Conservation (phyloP, 1,284 basidiomycete species). For the Cerioporus squamosus region DNA sequence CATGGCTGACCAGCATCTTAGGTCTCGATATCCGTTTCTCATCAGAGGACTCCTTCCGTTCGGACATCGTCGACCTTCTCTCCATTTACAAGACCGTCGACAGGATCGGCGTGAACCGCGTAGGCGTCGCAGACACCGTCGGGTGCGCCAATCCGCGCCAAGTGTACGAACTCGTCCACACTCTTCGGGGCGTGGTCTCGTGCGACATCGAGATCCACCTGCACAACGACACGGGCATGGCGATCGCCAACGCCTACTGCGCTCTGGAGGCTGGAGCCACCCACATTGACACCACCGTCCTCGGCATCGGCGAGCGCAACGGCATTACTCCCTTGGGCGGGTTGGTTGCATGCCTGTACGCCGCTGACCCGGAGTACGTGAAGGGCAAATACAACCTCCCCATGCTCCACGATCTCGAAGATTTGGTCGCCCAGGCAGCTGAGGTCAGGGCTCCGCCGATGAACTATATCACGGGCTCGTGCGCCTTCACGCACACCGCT, state of each 20-base stretch:
- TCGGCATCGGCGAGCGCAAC: slow-evolving; percentile 99
- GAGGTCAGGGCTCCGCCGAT: slow-evolving; percentile 98
- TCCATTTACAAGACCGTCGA: slow-evolving; percentile 99
- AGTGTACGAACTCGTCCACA: slow-evolving; percentile 98
- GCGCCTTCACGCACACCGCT: slow-evolving; percentile 99
- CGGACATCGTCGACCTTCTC: slow-evolving; percentile 97
- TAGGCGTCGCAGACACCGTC: slow-evolving; percentile 75
- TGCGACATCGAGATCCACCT: slow-evolving; percentile 99
- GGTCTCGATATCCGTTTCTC: slow-evolving; percentile 99
- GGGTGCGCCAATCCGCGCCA: slow-evolving; percentile 99
- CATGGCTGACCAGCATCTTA: slow-evolving; percentile 4
- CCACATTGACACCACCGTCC: slow-evolving; percentile 96
- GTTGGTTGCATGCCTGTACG: slow-evolving; percentile 95
- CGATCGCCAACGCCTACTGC: slow-evolving; percentile 98
- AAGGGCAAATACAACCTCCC: slow-evolving; percentile 99
- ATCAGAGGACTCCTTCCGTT: slow-evolving; percentile 99
- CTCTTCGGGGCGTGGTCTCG: slow-evolving; percentile 91
- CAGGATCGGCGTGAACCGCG: slow-evolving; percentile 99
- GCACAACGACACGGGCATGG: slow-evolving; percentile 98
- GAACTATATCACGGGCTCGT: slow-evolving; percentile 97
- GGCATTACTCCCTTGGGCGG: slow-evolving; percentile 99
- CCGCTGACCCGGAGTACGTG: slow-evolving; percentile 97
- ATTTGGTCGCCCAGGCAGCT: slow-evolving; percentile 98
- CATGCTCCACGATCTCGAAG: slow-evolving; percentile 98
- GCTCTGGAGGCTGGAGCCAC: slow-evolving; percentile 99